Evolutionary conservation across 805 yeast genomes (phyloP), one percentile per base, ranked within the genome.

Genomic region (Yarrowia osloensis): DNA sequence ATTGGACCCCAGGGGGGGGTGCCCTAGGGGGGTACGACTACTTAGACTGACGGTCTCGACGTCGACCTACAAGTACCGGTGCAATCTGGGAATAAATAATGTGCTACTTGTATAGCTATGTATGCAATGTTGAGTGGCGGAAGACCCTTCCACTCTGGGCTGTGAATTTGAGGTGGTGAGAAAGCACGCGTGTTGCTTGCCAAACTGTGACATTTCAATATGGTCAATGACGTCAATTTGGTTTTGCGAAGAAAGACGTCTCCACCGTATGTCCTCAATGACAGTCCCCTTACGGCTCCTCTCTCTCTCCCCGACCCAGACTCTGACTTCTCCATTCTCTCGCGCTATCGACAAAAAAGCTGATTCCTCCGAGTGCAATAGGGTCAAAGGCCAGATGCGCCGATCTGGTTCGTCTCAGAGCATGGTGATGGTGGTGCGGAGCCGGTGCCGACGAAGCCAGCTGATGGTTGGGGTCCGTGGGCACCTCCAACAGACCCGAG

Each of bases 311-410:
- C n/a, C 55, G 19, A 1, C 39, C 39, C 12, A 29, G n/a, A 13
- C 57, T 50, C 57, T 50, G 57, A 9, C 33, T 24, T n/a, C 61
- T 35, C 61, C 61, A 54, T 1, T 54, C 61, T 8, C 61, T 22
- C 11, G 61, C 44, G 5, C 33, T 24, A 12, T 54, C 61, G 11
- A 54, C 61, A 35, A 54, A 54, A 11, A 54, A 54, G 6, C 44
- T 24, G 17, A 54, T 54, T 4, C 61, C 61, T 1, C 61, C 61
- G 1, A 54, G 42, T 0, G 61, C 44, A 12, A 54, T 54, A 2
- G 61, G 61, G n/a, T 54, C 61, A 24, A 54, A 54, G 1, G 61
- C 61, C 22, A 54, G 11, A 54, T 54, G 61, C 1, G 61, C 61
- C 9, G 44, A 35, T n/a, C 61, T 26, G 9, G 61, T 54, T 5